Conservation (phyloP, 2,329 filamentous ascomycete genomes). For the Aspergillus melleus region DNA sequence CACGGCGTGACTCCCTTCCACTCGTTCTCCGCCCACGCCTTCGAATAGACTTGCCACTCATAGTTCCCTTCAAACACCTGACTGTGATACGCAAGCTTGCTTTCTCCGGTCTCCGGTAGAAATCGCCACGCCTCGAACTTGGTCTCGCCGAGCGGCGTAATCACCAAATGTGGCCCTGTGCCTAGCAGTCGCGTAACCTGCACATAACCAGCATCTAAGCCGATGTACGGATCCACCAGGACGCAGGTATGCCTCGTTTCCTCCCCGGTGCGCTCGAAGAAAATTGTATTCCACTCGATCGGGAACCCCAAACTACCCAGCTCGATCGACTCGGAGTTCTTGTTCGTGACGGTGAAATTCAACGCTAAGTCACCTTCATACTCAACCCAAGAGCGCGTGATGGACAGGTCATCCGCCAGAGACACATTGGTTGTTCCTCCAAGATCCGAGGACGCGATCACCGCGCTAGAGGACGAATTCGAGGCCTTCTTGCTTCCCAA, state of each 20-base stretch:
- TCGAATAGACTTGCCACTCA: constrained; percentile 58
- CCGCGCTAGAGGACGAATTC: constrained; percentile 25
- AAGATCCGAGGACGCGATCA: constrained; percentile 45
- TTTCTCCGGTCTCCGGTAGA: constrained; percentile 47
- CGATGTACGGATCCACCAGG: constrained; percentile 61
- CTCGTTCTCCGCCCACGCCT: constrained; percentile 58
- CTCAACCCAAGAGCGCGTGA: constrained; percentile 56
- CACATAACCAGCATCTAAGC: constrained; percentile 59
- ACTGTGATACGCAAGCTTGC: constrained; percentile 47
- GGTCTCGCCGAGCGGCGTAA: constrained; percentile 54
- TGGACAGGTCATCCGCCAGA: constrained; percentile 20
- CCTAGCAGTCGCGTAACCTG: constrained; percentile 55
- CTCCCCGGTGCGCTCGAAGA: constrained; percentile 50
- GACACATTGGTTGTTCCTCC: constrained; percentile 39
- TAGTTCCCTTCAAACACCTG: constrained; percentile 63
- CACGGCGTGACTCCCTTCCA: constrained; percentile 55
- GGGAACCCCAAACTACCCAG: constrained; percentile 60
- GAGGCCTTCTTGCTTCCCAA: constrained; percentile 42
- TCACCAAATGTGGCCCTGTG: constrained; percentile 54
- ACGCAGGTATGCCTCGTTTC: constrained; percentile 55
- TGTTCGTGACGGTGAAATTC: constrained; percentile 54
- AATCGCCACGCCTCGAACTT: constrained; percentile 58
- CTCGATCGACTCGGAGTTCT: constrained; percentile 44
- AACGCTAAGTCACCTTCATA: constrained; percentile 53
- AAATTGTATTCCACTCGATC: constrained; percentile 64